Base-by-base conservation (phyloP, 2,329 filamentous ascomycete species). In the Arthroderma uncinatum region DNA sequence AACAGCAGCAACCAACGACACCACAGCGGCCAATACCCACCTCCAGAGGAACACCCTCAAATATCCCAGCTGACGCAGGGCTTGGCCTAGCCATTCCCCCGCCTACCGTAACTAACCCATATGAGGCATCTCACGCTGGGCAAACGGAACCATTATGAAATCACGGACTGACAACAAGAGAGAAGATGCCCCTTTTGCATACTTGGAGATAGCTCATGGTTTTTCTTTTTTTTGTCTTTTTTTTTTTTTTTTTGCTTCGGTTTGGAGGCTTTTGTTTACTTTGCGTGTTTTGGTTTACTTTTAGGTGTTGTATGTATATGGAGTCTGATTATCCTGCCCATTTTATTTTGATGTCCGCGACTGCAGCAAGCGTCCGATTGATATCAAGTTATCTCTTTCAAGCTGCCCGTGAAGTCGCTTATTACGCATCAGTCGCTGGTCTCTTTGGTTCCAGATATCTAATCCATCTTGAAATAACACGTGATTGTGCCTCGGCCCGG, bases 71-170 rank as follows among this genome's bases (percentile, higher is more conserved):
- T 12, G 36, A 25, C 14, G 21, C 52, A 39, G 52, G 52, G 8
- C 52, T 54, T 39, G 52, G 33, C 16, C 52, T 40, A 37, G 52
- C 52, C 12, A 37, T 54, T 40, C 44, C 56, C 14, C 16, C 36
- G 33, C 47, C 54, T 25, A 54, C 56, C 25, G 56, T 60, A 57
- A 54, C 42, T 28, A 60, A 55, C 36, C 53, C 4, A 34, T 55
- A 42, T 55, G 23, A 50, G 14, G 14, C 5, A 3, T 30, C n/a
- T 50, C 39, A 19, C 9, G 23, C 28, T 50, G 47, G 47, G 47
- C 8, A 34, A 23, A 50, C 47, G 47, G 47, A 6, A 50, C 47
- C 47, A 34, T 25, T 30, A 30, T 33, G 3, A 34, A 37, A 39
- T 5, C 14, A 19, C 1, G 33, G 33, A 37, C 10, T 25, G n/a